Evolutionary conservation across 1,284 basidiomycete species (phyloP).

Genomic region (Puccinia brachypodii): DNA sequence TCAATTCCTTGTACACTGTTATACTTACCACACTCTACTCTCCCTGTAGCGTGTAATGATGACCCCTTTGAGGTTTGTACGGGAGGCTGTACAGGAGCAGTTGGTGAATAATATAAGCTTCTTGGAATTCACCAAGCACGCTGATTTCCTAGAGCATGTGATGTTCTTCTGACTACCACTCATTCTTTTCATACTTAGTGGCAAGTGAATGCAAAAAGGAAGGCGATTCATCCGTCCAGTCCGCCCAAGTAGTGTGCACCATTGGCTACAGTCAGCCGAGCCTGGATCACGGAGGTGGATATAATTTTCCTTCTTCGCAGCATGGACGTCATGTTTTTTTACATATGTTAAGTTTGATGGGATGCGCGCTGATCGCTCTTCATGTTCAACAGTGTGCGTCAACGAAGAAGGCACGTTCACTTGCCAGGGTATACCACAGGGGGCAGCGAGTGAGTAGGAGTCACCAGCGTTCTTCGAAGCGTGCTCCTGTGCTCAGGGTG

Average conservation of each 20-base stretch:
- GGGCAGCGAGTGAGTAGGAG: conserved; percentile 5
- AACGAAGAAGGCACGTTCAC: not conserved
- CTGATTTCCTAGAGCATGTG: not conserved
- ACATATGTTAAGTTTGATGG: not conserved
- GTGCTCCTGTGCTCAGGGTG: no score
- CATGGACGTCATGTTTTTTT: not conserved
- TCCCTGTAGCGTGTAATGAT: conserved; percentile 13
- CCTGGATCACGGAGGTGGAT: not conserved
- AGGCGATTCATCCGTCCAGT: not conserved
- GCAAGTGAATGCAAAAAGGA: conserved; percentile 14
- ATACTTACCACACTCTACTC: not conserved
- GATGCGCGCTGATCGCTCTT: not conserved
- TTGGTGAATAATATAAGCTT: not conserved
- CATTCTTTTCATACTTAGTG: not conserved
- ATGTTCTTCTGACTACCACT: not conserved
- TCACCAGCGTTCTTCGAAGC: not conserved
- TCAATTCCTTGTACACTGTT: not conserved
- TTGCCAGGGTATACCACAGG: conserved; percentile 7
- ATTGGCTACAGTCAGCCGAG: conserved; percentile 14
- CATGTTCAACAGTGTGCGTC: conserved; percentile 4
- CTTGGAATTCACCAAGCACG: not conserved
- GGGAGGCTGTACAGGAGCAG: conserved; percentile 15
- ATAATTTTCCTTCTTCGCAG: not conserved
- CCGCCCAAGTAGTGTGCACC: not conserved
- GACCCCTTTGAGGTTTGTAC: not conserved